phyloP scores from a whole-genome alignment of 805 yeast species.

The Danielia oregonensis region DNA sequence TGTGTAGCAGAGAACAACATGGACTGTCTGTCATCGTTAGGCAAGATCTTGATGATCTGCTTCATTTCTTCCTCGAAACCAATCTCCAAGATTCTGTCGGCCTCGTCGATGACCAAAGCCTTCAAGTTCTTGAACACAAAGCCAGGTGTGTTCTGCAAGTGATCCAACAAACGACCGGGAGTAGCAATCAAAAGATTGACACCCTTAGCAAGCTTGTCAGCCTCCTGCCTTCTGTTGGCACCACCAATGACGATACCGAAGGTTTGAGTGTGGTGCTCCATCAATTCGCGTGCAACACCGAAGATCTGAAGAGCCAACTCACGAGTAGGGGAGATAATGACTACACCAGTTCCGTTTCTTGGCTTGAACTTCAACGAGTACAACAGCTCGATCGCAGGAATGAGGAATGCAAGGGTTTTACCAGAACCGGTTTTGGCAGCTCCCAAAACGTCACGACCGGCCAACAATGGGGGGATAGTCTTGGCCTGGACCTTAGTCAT shows the following conservation, averaged over 20 bases:
- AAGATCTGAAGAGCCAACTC: slow-evolving; percentile 96
- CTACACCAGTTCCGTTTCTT: slow-evolving; percentile 96
- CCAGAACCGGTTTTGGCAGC: slow-evolving; percentile 99
- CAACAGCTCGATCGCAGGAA: slow-evolving; percentile 93
- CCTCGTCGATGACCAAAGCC: slow-evolving; percentile 94
- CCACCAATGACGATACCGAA: slow-evolving; percentile 98
- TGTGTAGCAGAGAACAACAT: slow-evolving; percentile 99
- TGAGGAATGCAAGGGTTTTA: slow-evolving; percentile 89
- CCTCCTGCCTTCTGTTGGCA: slow-evolving; percentile 95
- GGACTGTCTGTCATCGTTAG: slow-evolving; percentile 88
- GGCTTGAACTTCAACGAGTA: slow-evolving; percentile 93
- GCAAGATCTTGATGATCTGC: slow-evolving; percentile 90
- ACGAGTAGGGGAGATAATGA: slow-evolving; percentile 94
- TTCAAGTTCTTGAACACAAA: slow-evolving; percentile 92
- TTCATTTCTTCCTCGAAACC: slow-evolving; percentile 99
- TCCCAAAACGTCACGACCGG: slow-evolving; percentile 96
- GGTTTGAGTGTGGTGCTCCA: slow-evolving; percentile 89
- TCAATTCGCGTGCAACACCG: slow-evolving; percentile 93
- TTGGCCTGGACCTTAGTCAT: slow-evolving; percentile 96
- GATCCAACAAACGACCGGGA: slow-evolving; percentile 96
- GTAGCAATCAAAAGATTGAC: slow-evolving; percentile 93
- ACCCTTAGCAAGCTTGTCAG: slow-evolving; percentile 90
- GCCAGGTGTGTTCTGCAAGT: slow-evolving; percentile 91
- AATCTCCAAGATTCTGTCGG: slow-evolving; percentile 94
- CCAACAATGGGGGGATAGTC: slow-evolving; percentile 93